These are phyloP conservation scores for Lentinula aciculospora DNA, from an alignment of 768 basidiomycete species.

Conservation along the genomic window DNA sequence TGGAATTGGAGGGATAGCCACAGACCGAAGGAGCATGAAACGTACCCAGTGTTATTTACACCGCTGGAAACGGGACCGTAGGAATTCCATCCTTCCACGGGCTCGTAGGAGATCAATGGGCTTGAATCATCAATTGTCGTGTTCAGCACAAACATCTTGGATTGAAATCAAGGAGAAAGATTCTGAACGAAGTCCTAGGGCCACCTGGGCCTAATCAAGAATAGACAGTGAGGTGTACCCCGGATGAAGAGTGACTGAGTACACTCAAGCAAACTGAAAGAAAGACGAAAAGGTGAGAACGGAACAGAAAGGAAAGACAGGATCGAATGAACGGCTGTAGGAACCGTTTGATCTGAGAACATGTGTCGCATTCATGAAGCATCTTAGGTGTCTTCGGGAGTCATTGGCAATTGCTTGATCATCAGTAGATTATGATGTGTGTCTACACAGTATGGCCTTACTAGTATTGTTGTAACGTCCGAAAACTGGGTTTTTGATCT, in stretches of 20 bases:
- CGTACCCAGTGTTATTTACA: neutral
- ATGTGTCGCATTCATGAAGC: too few species aligned
- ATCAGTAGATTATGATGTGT: too few species aligned
- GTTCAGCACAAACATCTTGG: conserved; percentile 12
- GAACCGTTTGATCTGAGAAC: neutral
- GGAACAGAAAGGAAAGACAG: neutral
- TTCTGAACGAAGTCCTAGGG: neutral
- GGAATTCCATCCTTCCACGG: conserved; percentile 1
- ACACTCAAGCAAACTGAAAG: neutral
- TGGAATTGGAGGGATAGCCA: conserved; percentile 13
- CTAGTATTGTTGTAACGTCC: too few species aligned
- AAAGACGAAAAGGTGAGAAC: neutral
- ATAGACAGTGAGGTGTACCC: too few species aligned
- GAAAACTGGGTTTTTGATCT: too few species aligned
- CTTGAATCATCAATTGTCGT: conserved; percentile 9
- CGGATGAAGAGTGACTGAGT: too few species aligned
- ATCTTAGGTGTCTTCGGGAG: too few species aligned
- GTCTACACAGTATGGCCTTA: too few species aligned
- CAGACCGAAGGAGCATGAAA: conserved; percentile 4
- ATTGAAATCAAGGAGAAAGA: neutral
- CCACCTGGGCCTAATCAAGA: neutral
- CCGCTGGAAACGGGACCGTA: neutral
- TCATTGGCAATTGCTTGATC: too few species aligned
- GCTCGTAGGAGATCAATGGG: conserved; percentile 5
- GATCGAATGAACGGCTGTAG: too few species aligned